Percentiles rank a stretch among this genome's conserved stretches.
Conservation (phyloP, 2,329 filamentous ascomycete species). For the Calonectria henricotiae region DNA sequence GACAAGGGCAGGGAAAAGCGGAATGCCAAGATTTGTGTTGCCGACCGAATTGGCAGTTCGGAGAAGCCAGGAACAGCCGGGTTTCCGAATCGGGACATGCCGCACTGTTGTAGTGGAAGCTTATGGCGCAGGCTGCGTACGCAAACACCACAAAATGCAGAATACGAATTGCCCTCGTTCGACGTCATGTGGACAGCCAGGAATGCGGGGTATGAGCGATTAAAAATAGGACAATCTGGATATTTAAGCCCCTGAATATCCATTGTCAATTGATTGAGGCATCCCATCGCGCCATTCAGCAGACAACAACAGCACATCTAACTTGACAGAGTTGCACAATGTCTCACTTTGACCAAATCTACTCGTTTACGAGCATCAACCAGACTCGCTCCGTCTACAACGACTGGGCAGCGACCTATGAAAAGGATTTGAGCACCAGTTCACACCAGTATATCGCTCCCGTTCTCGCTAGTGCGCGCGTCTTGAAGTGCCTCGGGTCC, state of each 20-base stretch:
- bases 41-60: background rate
- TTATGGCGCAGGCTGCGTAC: background rate
- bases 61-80: background rate
- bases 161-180: background rate
- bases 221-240: background rate
- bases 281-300: background rate
- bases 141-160: background rate
- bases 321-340: background rate
- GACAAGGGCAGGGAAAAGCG: background rate
- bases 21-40: background rate
- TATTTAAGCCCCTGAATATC: background rate
- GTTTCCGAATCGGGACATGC: background rate
- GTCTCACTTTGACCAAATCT: background rate
- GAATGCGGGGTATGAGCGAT: slow-evolving; percentile 1
- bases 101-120: background rate
- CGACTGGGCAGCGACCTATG: background rate
- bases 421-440: background rate
- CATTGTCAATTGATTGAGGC: background rate
- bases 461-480: background rate
- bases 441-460: background rate
- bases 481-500: background rate
- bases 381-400: background rate
- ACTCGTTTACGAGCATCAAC: background rate
- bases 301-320: background rate
- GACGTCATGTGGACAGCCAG: background rate